Base-by-base conservation (phyloP, 257 asterid genomes). In the Scutellaria barbata region DNA sequence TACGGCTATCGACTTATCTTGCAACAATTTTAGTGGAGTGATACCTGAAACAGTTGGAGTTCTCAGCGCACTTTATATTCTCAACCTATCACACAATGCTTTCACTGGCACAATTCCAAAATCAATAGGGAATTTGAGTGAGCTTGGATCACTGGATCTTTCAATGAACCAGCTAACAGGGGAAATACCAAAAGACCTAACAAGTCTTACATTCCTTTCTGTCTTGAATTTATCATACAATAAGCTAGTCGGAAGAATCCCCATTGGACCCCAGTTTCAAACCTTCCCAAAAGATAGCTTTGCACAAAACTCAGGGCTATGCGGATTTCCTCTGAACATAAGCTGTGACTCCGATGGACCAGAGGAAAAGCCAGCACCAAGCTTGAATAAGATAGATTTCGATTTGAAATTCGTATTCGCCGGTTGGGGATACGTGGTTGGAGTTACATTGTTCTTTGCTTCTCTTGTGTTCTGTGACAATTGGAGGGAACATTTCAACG, bases 81-180 rank as follows among this genome's bases (percentile, higher is more conserved):
- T 90, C 56, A 90, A 90, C 66, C 53, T 90, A 18, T 88, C 95
- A 0, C 76, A 75, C 30, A 90, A 90, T 72, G 46, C 78, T 37
- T 76, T 90, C 74, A 72, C 73, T 0, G 88, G 92, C 33, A 18
- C 16, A 10, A 86, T 90, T 73, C 95, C 95, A 3, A 60, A 16
- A 20, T 73, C 91, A 13, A 73, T 90, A 4, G 92, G 92, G 46
- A 82, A 82, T 3, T 67, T 88, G 70, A n/a, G n/a, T 13, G 74
- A 69, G 66, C 91, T 90, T 11, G 89, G 54, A 40, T 85, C 87
- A 0, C 56, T 87, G 56, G 95, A 87, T 76, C 85, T 89, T 14
- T 90, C 96, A 0, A 1, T 0, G 10, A 88, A 85, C 75, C 61
- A 74, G 12, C 77, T 87, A 20, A 64, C 75, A 0, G 91, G 90